These are phyloP conservation scores for Kalmanozyma brasiliensis DNA, from an alignment of 1,284 basidiomycete species.

Conservation along the genomic window DNA sequence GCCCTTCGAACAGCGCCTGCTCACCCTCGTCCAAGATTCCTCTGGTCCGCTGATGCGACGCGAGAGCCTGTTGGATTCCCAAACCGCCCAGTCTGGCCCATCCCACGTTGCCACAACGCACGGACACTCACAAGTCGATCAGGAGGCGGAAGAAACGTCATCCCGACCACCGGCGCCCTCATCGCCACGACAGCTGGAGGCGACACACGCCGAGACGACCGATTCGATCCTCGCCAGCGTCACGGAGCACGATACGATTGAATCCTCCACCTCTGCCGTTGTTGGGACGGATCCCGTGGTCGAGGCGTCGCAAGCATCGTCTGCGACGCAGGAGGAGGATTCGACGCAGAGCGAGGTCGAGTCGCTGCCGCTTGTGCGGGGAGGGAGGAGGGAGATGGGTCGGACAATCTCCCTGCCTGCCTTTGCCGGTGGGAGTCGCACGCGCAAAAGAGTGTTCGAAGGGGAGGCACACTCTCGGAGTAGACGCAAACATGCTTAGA, in stretches of 20 bases:
- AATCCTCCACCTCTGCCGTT: conserved; percentile 4
- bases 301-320: conserved; percentile 22
- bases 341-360: conserved; percentile 36
- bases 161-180: too few relatives aligned
- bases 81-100: too few relatives aligned
- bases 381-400: not conserved
- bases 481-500: too few relatives aligned
- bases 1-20: conserved; percentile 24
- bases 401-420: conserved; percentile 17
- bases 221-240: conserved; percentile 20
- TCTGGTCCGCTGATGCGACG: conserved; percentile 10
- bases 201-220: conserved; percentile 1
- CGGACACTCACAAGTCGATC: too few relatives aligned
- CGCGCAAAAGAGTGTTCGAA: not conserved
- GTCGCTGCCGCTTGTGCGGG: not conserved
- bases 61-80: conserved; percentile 19
- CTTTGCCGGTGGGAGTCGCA: not conserved
- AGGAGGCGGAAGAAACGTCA: too few relatives aligned
- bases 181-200: too few relatives aligned
- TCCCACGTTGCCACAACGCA: conserved; percentile 4
- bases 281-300: not conserved
- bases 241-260: conserved; percentile 20
- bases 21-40: conserved; percentile 9
- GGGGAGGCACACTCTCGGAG: too few relatives aligned
- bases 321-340: conserved; percentile 41